Evolutionary conservation across 1,284 basidiomycete species (phyloP).

Genomic region (Austropuccinia psidii): DNA sequence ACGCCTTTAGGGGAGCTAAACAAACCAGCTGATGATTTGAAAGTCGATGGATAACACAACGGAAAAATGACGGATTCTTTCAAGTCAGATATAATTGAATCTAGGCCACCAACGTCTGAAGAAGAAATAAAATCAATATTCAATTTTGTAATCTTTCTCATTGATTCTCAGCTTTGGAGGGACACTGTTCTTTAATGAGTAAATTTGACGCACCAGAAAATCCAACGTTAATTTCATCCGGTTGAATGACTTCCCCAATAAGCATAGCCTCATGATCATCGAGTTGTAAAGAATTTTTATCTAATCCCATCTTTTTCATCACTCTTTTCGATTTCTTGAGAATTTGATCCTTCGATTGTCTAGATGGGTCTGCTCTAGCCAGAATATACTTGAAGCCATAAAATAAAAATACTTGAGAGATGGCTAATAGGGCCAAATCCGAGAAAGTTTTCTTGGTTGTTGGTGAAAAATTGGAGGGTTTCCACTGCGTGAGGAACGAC

Average conservation of each 20-base stretch:
- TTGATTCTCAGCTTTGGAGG: neutral
- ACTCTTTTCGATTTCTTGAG: constrained; percentile 34
- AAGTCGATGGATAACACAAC: constrained; percentile 87
- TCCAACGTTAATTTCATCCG: constrained; percentile 33
- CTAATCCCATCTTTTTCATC: constrained; percentile 14
- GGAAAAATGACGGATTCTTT: constrained; percentile 96
- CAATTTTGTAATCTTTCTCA: neutral
- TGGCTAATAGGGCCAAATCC: constrained; percentile 22
- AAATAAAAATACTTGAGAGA: constrained; percentile 35
- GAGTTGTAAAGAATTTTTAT: neutral
- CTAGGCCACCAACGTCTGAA: constrained; percentile 73
- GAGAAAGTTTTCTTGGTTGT: constrained; percentile 32
- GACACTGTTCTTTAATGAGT: neutral
- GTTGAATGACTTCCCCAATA: constrained; percentile 30
- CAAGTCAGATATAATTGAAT: constrained; percentile 79
- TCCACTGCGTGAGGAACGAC: constrained; percentile 22
- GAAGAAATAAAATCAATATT: neutral
- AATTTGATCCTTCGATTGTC: constrained; percentile 11
- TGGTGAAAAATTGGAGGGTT: constrained; percentile 21
- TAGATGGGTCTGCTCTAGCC: constrained; percentile 17
- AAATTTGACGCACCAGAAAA: constrained; percentile 20
- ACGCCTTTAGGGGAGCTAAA: constrained; percentile 55
- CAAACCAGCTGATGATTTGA: constrained; percentile 58
- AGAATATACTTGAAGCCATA: constrained; percentile 33
- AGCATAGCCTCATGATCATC: constrained; percentile 35